Percentiles rank a stretch among this genome's conserved stretches.
Conservation (phyloP, 2,329 filamentous ascomycete species). For the Fusarium floridanum region DNA sequence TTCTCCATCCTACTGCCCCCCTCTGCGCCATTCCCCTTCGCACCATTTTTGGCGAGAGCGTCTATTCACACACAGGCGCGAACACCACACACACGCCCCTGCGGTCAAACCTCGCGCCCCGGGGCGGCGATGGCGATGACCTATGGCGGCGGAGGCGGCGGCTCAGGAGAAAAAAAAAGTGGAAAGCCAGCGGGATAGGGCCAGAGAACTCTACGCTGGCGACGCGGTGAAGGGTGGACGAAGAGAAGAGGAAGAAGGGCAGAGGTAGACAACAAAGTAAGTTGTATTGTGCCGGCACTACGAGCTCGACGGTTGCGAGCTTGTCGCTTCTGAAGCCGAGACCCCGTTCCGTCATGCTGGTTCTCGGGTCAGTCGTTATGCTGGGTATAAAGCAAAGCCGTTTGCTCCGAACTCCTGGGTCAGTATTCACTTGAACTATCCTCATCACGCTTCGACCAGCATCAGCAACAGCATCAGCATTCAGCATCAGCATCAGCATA, state of each 20-base stretch:
- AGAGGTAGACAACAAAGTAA: conserved; percentile 16
- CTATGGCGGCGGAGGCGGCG: conserved; percentile 23
- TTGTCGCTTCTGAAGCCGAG: conserved; percentile 37
- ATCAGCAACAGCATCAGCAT: background rate
- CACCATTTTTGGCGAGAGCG: conserved; percentile 4
- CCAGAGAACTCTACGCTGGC: conserved; percentile 16
- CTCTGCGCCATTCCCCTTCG: conserved; percentile 9
- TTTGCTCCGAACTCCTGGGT: conserved; percentile 44
- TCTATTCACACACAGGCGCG: conserved; percentile 20
- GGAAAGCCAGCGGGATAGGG: conserved; percentile 19
- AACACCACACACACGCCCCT: conserved; percentile 21
- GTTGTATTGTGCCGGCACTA: conserved; percentile 35
- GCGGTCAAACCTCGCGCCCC: conserved; percentile 14
- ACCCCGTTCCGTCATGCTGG: conserved; percentile 38
- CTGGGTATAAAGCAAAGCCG: conserved; percentile 46
- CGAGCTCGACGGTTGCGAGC: conserved; percentile 36
- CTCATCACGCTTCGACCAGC: conserved; percentile 15
- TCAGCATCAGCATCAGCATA: conserved; percentile 12
- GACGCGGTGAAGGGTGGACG: conserved; percentile 33
- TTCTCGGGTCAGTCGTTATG: conserved; percentile 31
- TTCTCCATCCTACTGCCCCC: conserved; percentile 1
- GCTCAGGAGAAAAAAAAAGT: conserved; percentile 26
- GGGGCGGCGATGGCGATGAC: conserved; percentile 29
- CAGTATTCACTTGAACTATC: conserved; percentile 19
- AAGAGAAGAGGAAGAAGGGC: conserved; percentile 2